These are phyloP conservation scores for Ceratocystis papillata DNA, from an alignment of 2,329 filamentous ascomycete species.

Conservation along the genomic window DNA sequence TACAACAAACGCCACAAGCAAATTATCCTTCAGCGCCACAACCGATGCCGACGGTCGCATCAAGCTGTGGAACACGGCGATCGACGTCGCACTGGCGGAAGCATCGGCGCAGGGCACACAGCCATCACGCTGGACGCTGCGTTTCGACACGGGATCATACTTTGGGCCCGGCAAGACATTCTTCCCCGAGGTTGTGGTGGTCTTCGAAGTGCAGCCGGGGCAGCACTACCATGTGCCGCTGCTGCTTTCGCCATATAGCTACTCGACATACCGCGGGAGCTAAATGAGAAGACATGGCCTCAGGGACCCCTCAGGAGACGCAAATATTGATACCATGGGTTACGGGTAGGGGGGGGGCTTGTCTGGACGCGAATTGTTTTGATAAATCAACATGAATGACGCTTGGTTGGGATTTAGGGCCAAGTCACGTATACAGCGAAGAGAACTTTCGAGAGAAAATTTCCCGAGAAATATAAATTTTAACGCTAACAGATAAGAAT, in stretches of 20 bases:
- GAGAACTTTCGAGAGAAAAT: background rate
- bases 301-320: background rate
- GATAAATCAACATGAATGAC: too few relatives aligned
- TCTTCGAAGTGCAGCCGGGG: constrained; percentile 42
- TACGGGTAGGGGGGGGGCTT: too few relatives aligned
- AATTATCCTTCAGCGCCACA: constrained; percentile 46
- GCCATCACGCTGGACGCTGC: constrained; percentile 54
- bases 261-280: constrained; percentile 71
- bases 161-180: constrained; percentile 54
- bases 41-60: constrained; percentile 72
- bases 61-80: constrained; percentile 43
- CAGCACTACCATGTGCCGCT: constrained; percentile 74
- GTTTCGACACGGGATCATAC: constrained; percentile 62
- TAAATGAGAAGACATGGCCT: constrained; percentile 30
- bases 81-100: background rate
- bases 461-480: background rate
- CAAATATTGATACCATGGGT: background rate
- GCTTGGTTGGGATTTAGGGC: background rate
- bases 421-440: background rate
- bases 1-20: constrained; percentile 28
- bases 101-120: background rate
- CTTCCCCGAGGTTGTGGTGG: constrained; percentile 49
- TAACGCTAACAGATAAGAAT: constrained; percentile 11
- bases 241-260: constrained; percentile 66
- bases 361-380: too few relatives aligned